These are phyloP conservation scores for Dictyostelium purpureum DNA, from an alignment of 78 protist species.

Conservation along the genomic window DNA sequence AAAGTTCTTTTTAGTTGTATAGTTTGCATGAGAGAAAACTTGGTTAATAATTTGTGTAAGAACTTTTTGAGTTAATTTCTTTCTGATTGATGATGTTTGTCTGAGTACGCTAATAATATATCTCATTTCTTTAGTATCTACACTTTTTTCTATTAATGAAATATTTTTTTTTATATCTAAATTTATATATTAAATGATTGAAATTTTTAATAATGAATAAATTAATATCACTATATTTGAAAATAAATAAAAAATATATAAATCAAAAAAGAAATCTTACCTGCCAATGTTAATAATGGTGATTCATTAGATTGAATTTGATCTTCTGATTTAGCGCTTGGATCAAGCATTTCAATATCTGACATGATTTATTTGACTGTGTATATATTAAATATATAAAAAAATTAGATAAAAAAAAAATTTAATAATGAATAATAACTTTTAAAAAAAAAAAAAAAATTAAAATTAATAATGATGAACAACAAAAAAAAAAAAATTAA, in stretches of 20 bases:
- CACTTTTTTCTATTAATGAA: slow-evolving; percentile 62
- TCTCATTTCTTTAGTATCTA: slow-evolving; percentile 70
- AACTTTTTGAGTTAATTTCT: slow-evolving; percentile 21
- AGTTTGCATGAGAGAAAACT: not conserved
- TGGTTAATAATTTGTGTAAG: slow-evolving; percentile 26
- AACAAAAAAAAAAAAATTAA: not conserved
- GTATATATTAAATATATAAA: not conserved
- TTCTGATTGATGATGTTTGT: slow-evolving; percentile 42
- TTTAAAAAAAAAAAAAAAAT: not conserved
- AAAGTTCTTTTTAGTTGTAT: not conserved
- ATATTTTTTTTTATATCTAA: slow-evolving; percentile 55
- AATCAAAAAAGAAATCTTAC: not conserved
- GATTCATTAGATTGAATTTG: not conserved
- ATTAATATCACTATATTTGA: not conserved
- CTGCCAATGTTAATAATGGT: slow-evolving; percentile 16
- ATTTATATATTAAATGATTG: not conserved
- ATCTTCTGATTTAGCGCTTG: not conserved
- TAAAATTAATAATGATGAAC: not conserved
- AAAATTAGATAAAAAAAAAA: not conserved
- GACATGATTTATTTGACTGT: not conserved
- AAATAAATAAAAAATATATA: not conserved
- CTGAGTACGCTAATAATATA: slow-evolving; percentile 79
- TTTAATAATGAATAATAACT: not conserved
- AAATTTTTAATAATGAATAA: not conserved
- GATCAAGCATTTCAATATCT: slow-evolving; percentile 60